Evolutionary conservation across 257 asterid genomes (phyloP).

Genomic region (Nicotiana undulata): DNA sequence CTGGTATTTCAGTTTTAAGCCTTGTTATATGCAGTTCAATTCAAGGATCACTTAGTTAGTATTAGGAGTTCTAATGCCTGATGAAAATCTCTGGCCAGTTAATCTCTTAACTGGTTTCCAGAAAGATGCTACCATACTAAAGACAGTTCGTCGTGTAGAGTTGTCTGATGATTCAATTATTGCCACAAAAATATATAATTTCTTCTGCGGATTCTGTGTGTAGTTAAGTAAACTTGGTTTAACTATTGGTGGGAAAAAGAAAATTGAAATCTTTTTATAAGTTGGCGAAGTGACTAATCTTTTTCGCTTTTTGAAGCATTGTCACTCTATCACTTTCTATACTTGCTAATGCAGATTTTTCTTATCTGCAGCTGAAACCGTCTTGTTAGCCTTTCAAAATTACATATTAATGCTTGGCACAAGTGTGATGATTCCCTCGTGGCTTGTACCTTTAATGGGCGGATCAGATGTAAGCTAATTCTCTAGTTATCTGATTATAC

Average conservation of each 20-base stretch:
- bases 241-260: not conserved
- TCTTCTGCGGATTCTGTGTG: not conserved
- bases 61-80: not conserved
- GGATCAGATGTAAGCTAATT: conserved; percentile 73
- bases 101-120: not conserved
- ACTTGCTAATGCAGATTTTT: not conserved
- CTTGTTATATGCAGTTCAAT: not conserved
- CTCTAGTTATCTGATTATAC: not conserved
- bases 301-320: not conserved
- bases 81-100: not conserved
- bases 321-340: not conserved
- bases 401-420: conserved; percentile 87
- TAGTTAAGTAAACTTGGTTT: not conserved
- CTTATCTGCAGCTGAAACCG: conserved; percentile 81
- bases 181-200: not conserved
- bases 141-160: not conserved
- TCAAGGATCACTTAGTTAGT: not conserved
- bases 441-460: conserved; percentile 87
- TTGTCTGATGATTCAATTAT: not conserved
- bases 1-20: not conserved
- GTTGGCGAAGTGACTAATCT: not conserved
- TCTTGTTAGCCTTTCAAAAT: conserved; percentile 93
- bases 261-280: not conserved
- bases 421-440: conserved; percentile 94
- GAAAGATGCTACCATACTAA: not conserved